These are phyloP conservation scores for Vitis rotundifolia DNA, from an alignment of 164 flowering plant genomes.

Conservation along the genomic window DNA sequence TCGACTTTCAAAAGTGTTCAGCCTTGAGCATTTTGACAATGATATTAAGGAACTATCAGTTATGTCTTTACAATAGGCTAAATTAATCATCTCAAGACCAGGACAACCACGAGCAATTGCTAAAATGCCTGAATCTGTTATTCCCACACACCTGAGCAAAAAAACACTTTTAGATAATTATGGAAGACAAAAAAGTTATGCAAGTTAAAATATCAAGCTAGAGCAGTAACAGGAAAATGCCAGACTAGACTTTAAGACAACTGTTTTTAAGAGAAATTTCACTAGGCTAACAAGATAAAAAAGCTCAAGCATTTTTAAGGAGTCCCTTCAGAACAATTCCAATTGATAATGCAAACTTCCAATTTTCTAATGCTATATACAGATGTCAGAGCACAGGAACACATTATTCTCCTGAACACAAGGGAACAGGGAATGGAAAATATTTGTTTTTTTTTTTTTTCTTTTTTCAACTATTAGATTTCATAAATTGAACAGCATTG, in stretches of 20 bases:
- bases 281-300: neutral
- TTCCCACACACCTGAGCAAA: slow-evolving; percentile 54
- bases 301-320: neutral
- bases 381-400: neutral
- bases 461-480: neutral
- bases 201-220: no score
- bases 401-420: neutral
- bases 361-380: neutral
- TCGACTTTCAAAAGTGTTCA: slow-evolving; percentile 69
- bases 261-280: no score
- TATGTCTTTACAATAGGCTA: slow-evolving; percentile 67
- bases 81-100: slow-evolving; percentile 64
- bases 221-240: neutral
- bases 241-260: neutral
- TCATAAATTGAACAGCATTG: neutral
- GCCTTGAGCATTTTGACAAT: slow-evolving; percentile 59
- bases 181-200: neutral
- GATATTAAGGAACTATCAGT: slow-evolving; percentile 63
- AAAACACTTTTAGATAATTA: slow-evolving; percentile 1
- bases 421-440: no score
- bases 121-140: slow-evolving; percentile 65
- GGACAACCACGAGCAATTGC: slow-evolving; percentile 70
- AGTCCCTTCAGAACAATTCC: neutral
- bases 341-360: neutral
- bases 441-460: neutral